phyloP scores from a whole-genome alignment of 148 eudicot genomes.

The Rhododendron vialii region DNA sequence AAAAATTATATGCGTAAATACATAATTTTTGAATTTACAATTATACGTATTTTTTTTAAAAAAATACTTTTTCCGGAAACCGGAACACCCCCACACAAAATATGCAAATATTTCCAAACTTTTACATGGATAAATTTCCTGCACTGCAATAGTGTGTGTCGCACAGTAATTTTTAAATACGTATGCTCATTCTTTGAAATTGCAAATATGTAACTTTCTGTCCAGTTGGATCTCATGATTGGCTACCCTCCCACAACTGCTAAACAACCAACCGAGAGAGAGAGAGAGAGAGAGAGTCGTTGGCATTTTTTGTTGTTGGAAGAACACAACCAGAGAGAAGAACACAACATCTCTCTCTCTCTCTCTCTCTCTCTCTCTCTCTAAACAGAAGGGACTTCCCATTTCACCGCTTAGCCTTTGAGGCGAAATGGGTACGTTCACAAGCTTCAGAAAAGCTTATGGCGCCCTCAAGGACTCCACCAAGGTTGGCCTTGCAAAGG shows the following conservation, averaged over 20 bases:
- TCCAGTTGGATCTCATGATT: conserved; percentile 2
- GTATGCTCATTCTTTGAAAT: neutral
- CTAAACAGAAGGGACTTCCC: neutral
- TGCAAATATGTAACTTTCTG: neutral
- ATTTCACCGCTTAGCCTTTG: neutral
- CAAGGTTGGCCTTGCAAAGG: conserved; percentile 89
- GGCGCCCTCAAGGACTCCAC: conserved; percentile 96
- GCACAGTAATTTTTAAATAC: too few relatives aligned
- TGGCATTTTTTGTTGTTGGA: conserved; percentile 1
- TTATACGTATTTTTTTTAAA: too few relatives aligned
- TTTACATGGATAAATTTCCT: too few relatives aligned
- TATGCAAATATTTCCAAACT: too few relatives aligned
- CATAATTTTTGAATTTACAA: too few relatives aligned
- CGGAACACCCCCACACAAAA: too few relatives aligned
- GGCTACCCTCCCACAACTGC: conserved; percentile 8
- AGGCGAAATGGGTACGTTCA: conserved; percentile 56
- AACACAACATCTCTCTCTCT: neutral
- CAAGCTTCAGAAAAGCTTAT: conserved; percentile 86
- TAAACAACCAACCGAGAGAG: conserved; percentile 5
- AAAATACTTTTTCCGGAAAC: too few relatives aligned
- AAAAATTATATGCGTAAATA: too few relatives aligned
- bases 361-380: neutral
- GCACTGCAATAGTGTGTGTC: too few relatives aligned
- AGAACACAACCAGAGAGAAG: conserved; percentile 12
- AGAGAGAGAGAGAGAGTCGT: neutral